Base-by-base conservation (phyloP, 1,284 basidiomycete genomes). In the Serendipita sp. region DNA sequence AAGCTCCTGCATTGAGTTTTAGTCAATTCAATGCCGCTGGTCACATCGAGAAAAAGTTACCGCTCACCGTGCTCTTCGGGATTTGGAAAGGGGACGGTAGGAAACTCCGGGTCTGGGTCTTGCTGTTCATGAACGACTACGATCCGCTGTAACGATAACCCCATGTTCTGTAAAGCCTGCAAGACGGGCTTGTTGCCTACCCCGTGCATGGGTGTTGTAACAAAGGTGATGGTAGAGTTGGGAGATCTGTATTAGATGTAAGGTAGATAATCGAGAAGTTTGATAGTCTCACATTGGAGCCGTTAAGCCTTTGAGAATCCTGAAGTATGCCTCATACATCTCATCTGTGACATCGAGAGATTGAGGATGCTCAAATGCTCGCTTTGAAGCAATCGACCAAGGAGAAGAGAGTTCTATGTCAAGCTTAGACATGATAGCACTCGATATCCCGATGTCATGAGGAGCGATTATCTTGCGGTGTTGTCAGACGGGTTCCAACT, bases 191-290 rank as follows among this genome's bases (percentile, higher is more conserved):
- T 72, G 70, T 90, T 79, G 65, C 88, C 83, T 53, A 93, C 91
- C 0, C 90, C 90, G 68, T 93, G 90, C 86, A 93, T 85, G 0
- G 90, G 87, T 0, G 91, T 93, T 69, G 90, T 91, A 30, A 90
- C 84, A 67, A 92, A 85, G 64, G 74, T 77, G 64, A 82, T 62
- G 1, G 68, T 29, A 8, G 65, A 65, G 22, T 63, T 64, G 32
- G 69, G 10, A 53, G 12, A 61, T 41, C 41, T 26, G 49, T 26
- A n/a, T 13, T 6, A 3, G 43, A 22, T 12, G 34, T 38, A 38
- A 38, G 38, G 12, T 38, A 38, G 38, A 38, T 38, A 38, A 38
- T 38, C 22, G 72, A 6, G 49, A 38, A 8, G 41, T 8, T 15
- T 17, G 65, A 30, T 38, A 53, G 12, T 13, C 45, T 10, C 68